Evolutionary conservation across 768 basidiomycete genomes (phyloP), one percentile per base, ranked within the genome.

Genomic region (Leucosporidium creatinivorum): DNA sequence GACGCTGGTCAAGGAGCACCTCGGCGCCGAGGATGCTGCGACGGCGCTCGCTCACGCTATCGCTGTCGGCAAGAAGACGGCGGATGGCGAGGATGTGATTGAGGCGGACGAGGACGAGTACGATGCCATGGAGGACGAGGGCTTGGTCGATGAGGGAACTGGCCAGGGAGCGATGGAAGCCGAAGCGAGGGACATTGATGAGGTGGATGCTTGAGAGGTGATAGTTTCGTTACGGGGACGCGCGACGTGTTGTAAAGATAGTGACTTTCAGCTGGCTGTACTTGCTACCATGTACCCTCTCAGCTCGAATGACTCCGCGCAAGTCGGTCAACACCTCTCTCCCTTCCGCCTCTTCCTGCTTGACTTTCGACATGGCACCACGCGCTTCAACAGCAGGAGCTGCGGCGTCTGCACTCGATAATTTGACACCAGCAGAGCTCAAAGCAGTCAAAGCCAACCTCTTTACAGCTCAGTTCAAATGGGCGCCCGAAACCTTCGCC

Each of bases 401-500:
- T 9, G 39, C 39, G 10, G 8, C 39, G 8, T 44, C 39, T 44
- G 39, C 57, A n/a, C 57, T 58, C 23, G 33, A 39, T 5, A 7
- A n/a, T 2, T 36, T 58, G 4, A 12, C 57, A n/a, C 36, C 57
- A 8, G 23, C 30, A 2, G 33, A 58, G 10, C 31, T 58, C 57
- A 58, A 58, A 36, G 57, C 31, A 21, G 25, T 58, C 36, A 58
- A 39, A 17, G 31, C 57, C 30, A 33, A 66, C 31, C n/a, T 73
- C 59, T 33, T 69, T 30, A 73, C 66, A 0, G 75, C 74, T 52
- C 72, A 71, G 30, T 74, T 73, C 39, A 63, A 67, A 12, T 75
- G 69, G 59, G 65, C 69, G 48, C 73, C 75, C 44, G 67, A 70
- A 50, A 44, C 65, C 19, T 73, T 75, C 68, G 68, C 73, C 2